Evolutionary conservation across 371 early-diverging fungal species (phyloP), one percentile per base, ranked within the genome.

Genomic region (Synchytrium microbalum): DNA sequence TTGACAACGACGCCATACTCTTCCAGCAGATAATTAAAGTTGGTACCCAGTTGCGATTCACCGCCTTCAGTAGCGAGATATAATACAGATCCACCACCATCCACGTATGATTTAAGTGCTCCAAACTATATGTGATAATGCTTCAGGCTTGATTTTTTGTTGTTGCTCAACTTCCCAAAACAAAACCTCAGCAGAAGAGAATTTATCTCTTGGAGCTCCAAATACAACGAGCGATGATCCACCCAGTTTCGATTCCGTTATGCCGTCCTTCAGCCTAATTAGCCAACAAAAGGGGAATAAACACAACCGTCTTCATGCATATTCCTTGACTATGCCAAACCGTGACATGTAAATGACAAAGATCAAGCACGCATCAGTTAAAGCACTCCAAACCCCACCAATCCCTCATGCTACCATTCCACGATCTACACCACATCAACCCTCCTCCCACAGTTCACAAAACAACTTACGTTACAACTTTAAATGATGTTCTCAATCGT

Each of bases 11-110:
- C 80, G 16, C 83, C 83, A 58, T 73, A 78, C 60, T 83, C 83
- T 62, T 83, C 83, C 14, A 83, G 66, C 1, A 83, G 70, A 64
- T 83, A 83, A 65, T 83, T 83, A 68, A 83, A 83, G 64, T 83
- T 83, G 3, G 82, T 75, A 53, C 73, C 72, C 60, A 51, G 69
- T n/a, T 68, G 58, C 1, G 79, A 64, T 59, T 83, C 83, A 5
- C 82, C 82, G 38, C 82, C 83, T 65, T 83, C 83, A 27, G 73
- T 71, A 1, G 74, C 66, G 16, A 83, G 64, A 59, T 79, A 83
- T 38, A 83, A 64, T 29, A 83, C 78, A 0, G 82, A 77, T 1
- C 83, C 82, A 32, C 82, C 83, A 10, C 68, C 62, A n/a, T 80
- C 82, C 58, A 83, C 55, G 63, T 67, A 83, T 2, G 70, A 51